phyloP scores from a whole-genome alignment of 495 filamentous ascomycete species.

The Talaromyces adpressus region DNA sequence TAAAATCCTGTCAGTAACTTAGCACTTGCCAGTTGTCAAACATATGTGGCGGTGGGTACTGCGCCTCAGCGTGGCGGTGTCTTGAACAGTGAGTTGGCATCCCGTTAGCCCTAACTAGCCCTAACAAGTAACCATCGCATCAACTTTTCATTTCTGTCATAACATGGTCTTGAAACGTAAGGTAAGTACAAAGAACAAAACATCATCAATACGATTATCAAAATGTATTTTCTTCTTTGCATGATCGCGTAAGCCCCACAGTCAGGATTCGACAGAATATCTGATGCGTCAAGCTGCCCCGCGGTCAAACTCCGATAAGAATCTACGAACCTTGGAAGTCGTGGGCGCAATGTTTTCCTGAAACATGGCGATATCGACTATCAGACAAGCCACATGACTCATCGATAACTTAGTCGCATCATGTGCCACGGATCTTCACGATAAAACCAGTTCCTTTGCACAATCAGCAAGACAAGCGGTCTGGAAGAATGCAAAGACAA shows the following conservation, averaged over 20 bases:
- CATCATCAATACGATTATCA: background rate
- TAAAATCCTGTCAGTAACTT: background rate
- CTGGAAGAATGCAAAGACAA: background rate
- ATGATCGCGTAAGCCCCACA: background rate
- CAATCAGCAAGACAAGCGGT: background rate
- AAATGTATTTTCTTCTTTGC: background rate
- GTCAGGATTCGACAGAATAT: background rate
- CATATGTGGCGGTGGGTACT: background rate
- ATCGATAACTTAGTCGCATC: background rate
- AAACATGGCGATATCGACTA: background rate
- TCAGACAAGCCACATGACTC: slow-evolving; percentile 5
- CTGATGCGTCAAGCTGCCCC: background rate
- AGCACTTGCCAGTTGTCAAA: background rate
- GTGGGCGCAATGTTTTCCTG: background rate
- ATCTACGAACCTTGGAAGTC: background rate
- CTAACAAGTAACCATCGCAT: background rate
- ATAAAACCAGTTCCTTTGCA: background rate
- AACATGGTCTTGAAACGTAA: background rate
- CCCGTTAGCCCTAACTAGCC: background rate
- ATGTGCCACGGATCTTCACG: background rate
- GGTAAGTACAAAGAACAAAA: background rate
- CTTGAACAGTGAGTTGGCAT: background rate
- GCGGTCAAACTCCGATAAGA: background rate
- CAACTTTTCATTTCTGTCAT: background rate
- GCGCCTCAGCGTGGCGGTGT: slow-evolving; percentile 1